A percentile compares a stretch with the other conserved stretches of the same genome.
Evolutionary conservation across 2,329 filamentous ascomycete species (phyloP).

Genomic region (Aspergillus felis): DNA sequence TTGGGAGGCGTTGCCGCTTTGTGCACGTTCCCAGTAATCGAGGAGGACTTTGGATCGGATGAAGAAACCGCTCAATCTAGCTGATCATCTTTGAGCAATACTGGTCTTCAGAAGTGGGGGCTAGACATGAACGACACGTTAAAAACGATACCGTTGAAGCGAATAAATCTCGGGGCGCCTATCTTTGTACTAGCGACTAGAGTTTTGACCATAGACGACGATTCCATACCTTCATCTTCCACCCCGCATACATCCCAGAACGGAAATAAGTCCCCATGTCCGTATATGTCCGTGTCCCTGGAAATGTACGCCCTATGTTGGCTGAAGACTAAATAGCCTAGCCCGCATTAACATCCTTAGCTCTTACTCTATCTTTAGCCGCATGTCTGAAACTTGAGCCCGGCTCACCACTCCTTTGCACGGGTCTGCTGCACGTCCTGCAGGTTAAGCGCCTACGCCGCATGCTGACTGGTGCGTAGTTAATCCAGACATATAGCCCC

Average conservation of each 20-base stretch:
- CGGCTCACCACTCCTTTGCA: background rate
- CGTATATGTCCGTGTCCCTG: background rate
- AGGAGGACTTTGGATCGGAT: conserved; percentile 68
- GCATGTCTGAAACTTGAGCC: background rate
- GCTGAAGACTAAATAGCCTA: background rate
- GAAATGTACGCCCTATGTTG: background rate
- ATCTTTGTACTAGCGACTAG: background rate
- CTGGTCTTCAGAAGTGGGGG: background rate
- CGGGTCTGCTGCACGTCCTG: background rate
- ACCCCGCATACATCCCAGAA: background rate
- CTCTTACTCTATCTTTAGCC: background rate
- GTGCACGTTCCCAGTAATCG: conserved; percentile 79
- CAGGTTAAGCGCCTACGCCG: background rate
- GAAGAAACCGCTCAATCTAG: conserved; percentile 29
- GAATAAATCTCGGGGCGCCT: background rate
- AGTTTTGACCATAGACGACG: background rate
- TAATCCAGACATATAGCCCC: background rate
- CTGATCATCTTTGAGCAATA: background rate
- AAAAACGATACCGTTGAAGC: background rate
- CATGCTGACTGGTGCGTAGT: background rate
- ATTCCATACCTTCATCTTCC: background rate
- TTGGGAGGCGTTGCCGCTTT: conserved; percentile 86
- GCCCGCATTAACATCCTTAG: background rate
- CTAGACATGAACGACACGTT: background rate
- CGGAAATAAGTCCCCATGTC: background rate